Evolutionary conservation across 768 basidiomycete genomes (phyloP).

Genomic region (Rhodotorula babjevae): DNA sequence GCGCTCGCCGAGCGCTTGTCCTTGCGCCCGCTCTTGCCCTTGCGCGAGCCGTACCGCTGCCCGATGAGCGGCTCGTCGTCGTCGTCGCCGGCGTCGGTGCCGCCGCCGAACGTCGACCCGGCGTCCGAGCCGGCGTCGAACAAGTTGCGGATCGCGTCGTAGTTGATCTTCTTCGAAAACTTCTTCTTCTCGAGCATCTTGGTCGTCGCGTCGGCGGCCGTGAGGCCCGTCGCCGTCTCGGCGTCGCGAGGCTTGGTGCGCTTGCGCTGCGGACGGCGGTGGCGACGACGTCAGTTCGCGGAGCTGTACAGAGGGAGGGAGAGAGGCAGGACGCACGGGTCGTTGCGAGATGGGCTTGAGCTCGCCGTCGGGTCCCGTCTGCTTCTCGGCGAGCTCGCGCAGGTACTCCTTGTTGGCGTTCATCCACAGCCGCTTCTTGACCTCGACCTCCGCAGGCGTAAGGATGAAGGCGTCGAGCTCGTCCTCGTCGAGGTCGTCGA

Average conservation of each 20-base stretch:
- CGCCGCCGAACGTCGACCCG: slow-evolving; percentile 16
- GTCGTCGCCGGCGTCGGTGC: slow-evolving; percentile 9
- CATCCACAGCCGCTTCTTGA: slow-evolving; percentile 90
- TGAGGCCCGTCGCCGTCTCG: slow-evolving; percentile 63
- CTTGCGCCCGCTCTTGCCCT: not conserved
- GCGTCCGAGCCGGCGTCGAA: slow-evolving; percentile 50
- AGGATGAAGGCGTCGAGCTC: slow-evolving; percentile 74
- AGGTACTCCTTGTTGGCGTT: slow-evolving; percentile 88
- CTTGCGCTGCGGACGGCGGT: slow-evolving; percentile 38
- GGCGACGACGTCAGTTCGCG: not conserved
- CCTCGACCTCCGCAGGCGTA: slow-evolving; percentile 69
- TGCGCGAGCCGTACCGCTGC: slow-evolving; percentile 6
- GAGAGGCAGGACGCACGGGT: slow-evolving; percentile 8
- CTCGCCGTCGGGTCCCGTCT: slow-evolving; percentile 52
- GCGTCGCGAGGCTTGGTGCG: slow-evolving; percentile 63
- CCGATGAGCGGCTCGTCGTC: slow-evolving; percentile 27
- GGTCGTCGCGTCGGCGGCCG: slow-evolving; percentile 70
- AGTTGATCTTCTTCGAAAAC: slow-evolving; percentile 90
- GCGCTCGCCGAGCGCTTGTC: slow-evolving; percentile 2
- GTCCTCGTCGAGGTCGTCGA: slow-evolving; percentile 73
- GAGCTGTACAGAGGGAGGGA: not conserved
- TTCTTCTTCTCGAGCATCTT: slow-evolving; percentile 73
- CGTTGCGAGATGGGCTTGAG: slow-evolving; percentile 15
- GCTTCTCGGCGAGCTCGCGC: slow-evolving; percentile 67
- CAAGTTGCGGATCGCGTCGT: slow-evolving; percentile 76